These are phyloP conservation scores for Penicillium sp. DNA, from an alignment of 2,329 filamentous ascomycete species.

Conservation along the genomic window DNA sequence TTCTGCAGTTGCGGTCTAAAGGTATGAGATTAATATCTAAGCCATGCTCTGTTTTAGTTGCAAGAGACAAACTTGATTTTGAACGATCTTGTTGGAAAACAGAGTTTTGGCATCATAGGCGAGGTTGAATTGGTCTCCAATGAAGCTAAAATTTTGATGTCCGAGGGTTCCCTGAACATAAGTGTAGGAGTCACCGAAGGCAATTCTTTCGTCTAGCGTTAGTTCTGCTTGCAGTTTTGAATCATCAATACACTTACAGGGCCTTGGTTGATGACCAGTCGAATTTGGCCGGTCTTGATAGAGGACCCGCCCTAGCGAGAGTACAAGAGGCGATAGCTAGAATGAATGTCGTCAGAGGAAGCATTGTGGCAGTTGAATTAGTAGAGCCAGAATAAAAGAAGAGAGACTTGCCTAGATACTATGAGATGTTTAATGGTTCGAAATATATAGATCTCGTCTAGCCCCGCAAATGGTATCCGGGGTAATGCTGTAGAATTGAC, in stretches of 20 bases:
- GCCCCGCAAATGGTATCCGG: slow-evolving; percentile 18
- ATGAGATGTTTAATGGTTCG: background rate
- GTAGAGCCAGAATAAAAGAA: background rate
- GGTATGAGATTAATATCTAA: background rate
- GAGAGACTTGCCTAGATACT: too few species aligned
- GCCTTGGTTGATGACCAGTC: slow-evolving; percentile 18
- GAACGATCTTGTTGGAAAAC: slow-evolving; percentile 50
- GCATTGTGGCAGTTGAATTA: background rate
- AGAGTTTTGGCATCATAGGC: slow-evolving; percentile 47
- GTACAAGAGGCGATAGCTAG: background rate
- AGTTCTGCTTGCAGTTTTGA: background rate
- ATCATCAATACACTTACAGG: slow-evolving; percentile 3
- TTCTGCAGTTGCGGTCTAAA: slow-evolving; percentile 49
- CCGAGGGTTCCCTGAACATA: slow-evolving; percentile 56
- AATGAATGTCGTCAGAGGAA: background rate
- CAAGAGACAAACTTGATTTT: slow-evolving; percentile 38
- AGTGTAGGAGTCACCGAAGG: slow-evolving; percentile 38
- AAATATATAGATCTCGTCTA: slow-evolving; percentile 5
- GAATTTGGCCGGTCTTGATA: slow-evolving; percentile 10
- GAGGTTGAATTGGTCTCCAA: slow-evolving; percentile 52
- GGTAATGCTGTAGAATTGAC: slow-evolving; percentile 8
- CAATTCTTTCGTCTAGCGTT: slow-evolving; percentile 16
- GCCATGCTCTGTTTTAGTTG: background rate
- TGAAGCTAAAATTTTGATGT: slow-evolving; percentile 53
- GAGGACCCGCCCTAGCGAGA: slow-evolving; percentile 3